These are phyloP conservation scores for Curvularia spicifera DNA, from an alignment of 2,329 filamentous ascomycete species.

Conservation along the genomic window DNA sequence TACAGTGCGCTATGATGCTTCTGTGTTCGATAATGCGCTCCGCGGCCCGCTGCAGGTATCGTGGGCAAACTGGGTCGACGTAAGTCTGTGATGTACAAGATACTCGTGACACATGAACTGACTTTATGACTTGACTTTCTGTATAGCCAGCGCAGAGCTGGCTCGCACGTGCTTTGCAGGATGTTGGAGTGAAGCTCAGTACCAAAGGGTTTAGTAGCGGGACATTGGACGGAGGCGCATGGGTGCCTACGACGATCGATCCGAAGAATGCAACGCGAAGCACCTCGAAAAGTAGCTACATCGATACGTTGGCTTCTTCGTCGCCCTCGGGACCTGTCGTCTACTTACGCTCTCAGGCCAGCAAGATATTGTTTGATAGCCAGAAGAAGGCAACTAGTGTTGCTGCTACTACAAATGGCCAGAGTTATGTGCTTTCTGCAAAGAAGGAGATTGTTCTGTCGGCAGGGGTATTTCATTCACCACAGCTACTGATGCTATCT, in stretches of 20 bases:
- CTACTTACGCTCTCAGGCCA: slow-evolving; percentile 22
- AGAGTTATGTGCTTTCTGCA: slow-evolving; percentile 20
- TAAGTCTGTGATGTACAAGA: background rate
- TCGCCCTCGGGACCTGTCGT: slow-evolving; percentile 14
- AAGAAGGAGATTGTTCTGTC: slow-evolving; percentile 54
- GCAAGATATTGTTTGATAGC: slow-evolving; percentile 25
- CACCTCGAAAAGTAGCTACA: slow-evolving; percentile 30
- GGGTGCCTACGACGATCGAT: slow-evolving; percentile 41
- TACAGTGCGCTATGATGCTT: slow-evolving; percentile 27
- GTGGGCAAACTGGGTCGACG: slow-evolving; percentile 36
- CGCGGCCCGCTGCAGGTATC: slow-evolving; percentile 34
- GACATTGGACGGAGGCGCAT: slow-evolving; percentile 28
- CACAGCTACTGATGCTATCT: slow-evolving; percentile 48
- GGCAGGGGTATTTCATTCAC: slow-evolving; percentile 51
- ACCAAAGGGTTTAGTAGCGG: slow-evolving; percentile 33
- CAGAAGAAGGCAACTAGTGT: slow-evolving; percentile 36
- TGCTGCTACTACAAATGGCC: slow-evolving; percentile 31
- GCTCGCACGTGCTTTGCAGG: slow-evolving; percentile 31
- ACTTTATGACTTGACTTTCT: background rate
- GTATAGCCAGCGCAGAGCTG: slow-evolving; percentile 27
- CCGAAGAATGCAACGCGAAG: slow-evolving; percentile 29
- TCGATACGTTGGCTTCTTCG: slow-evolving; percentile 16
- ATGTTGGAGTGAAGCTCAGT: slow-evolving; percentile 27
- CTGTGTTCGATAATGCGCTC: slow-evolving; percentile 22
- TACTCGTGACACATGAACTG: background rate